Conservation (phyloP, 1,284 basidiomycete species). For the Ganoderma lucidum region DNA sequence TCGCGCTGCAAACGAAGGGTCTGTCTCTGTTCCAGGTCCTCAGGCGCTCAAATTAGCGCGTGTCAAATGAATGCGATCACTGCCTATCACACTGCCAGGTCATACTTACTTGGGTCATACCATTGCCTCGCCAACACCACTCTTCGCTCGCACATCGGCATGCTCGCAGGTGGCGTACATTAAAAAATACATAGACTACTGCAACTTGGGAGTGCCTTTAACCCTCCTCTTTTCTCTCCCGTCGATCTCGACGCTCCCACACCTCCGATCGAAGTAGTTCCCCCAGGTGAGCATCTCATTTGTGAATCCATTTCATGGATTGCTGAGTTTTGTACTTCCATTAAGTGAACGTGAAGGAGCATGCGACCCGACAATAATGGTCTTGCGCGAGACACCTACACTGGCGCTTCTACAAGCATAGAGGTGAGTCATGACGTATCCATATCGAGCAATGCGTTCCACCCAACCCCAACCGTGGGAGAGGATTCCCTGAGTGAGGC, state of each 20-base stretch:
- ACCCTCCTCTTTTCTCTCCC: background rate
- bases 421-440: constrained; percentile 32
- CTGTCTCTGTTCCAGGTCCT: background rate
- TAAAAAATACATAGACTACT: background rate
- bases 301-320: background rate
- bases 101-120: background rate
- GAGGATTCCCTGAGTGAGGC: background rate
- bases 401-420: constrained; percentile 40
- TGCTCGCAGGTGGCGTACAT: background rate
- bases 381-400: constrained; percentile 37
- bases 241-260: constrained; percentile 1
- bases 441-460: background rate
- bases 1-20: background rate
- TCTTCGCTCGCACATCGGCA: constrained; percentile 8
- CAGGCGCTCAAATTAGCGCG: constrained; percentile 13
- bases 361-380: constrained; percentile 8
- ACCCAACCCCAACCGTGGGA: background rate
- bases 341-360: background rate
- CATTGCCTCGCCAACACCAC: background rate
- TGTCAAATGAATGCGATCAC: constrained; percentile 7
- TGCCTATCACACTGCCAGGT: background rate
- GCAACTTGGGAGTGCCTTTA: background rate
- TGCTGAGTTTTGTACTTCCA: background rate
- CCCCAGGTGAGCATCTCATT: background rate
- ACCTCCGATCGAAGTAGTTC: background rate